Percentiles rank a stretch among this genome's conserved stretches.
Evolutionary conservation across 805 yeast genomes (phyloP).

Genomic region (Kluyveromyces wickerhamii): DNA sequence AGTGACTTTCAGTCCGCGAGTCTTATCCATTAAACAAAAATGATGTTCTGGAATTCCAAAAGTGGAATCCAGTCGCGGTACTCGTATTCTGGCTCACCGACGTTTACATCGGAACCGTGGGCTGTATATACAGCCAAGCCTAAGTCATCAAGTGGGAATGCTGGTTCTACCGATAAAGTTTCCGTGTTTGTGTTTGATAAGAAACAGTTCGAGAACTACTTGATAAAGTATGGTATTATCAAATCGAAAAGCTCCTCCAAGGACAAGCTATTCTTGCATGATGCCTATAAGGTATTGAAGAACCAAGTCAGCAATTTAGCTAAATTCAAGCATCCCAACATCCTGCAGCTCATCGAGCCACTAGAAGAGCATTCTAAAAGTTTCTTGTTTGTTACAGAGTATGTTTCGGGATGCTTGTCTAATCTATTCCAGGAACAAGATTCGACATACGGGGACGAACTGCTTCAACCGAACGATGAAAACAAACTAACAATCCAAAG

Average conservation of each 20-base stretch:
- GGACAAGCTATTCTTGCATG: constrained; percentile 41
- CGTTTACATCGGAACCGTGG: constrained; percentile 79
- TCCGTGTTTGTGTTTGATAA: constrained; percentile 87
- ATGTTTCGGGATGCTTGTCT: constrained; percentile 49
- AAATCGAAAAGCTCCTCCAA: constrained; percentile 33
- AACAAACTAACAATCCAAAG: constrained; percentile 72
- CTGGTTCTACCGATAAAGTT: constrained; percentile 34
- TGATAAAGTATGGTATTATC: constrained; percentile 43
- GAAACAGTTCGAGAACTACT: constrained; percentile 53
- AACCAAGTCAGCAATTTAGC: constrained; percentile 65
- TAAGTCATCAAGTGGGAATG: constrained; percentile 39
- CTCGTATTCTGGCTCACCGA: constrained; percentile 59
- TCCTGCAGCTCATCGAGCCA: constrained; percentile 78
- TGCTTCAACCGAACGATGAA: constrained; percentile 23
- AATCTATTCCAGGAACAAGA: constrained; percentile 33
- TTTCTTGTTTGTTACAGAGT: constrained; percentile 78
- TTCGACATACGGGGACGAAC: constrained; percentile 12
- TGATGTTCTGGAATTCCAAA: constrained; percentile 29
- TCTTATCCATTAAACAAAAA: too few relatives aligned
- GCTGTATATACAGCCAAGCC: constrained; percentile 76
- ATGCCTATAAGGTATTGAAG: constrained; percentile 60
- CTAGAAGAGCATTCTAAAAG: constrained; percentile 77
- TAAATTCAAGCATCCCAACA: constrained; percentile 82
- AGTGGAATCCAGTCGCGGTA: constrained; percentile 61
- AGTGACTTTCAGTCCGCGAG: too few relatives aligned